A percentile compares a stretch with the other conserved stretches of the same genome.
phyloP scores from a whole-genome alignment of 2,329 filamentous ascomycete species.

The Neonectria faginata region DNA sequence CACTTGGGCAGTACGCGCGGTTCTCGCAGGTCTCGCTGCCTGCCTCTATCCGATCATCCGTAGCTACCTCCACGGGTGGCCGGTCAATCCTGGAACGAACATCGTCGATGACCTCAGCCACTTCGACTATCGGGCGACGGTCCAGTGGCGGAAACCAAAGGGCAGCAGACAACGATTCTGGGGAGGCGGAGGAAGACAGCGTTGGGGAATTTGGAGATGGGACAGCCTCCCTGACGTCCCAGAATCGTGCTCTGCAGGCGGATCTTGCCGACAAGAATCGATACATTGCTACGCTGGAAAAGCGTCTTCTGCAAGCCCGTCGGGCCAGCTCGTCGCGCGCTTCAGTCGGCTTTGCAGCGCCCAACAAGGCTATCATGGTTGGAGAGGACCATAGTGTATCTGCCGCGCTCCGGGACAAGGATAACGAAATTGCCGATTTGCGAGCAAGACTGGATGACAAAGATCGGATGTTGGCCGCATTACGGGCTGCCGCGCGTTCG shows the following conservation, averaged over 20 bases:
- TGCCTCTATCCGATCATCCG: slow-evolving; percentile 75
- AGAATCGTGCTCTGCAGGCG: slow-evolving; percentile 92
- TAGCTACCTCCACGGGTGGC: slow-evolving; percentile 70
- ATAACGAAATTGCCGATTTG: slow-evolving; percentile 92
- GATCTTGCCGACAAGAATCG: slow-evolving; percentile 97
- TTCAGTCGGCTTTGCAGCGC: slow-evolving; percentile 76
- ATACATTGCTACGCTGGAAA: slow-evolving; percentile 94
- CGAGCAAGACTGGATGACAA: slow-evolving; percentile 92
- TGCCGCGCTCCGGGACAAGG: slow-evolving; percentile 84
- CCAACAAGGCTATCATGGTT: slow-evolving; percentile 74
- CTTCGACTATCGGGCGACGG: slow-evolving; percentile 68
- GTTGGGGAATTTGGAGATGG: slow-evolving; percentile 88
- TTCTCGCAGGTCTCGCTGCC: slow-evolving; percentile 69
- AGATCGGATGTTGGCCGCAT: slow-evolving; percentile 89
- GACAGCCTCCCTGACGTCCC: slow-evolving; percentile 82
- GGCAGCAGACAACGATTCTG: slow-evolving; percentile 57
- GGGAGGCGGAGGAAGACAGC: slow-evolving; percentile 74
- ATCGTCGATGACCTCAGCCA: slow-evolving; percentile 74
- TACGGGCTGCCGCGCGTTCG: slow-evolving; percentile 86
- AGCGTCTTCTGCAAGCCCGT: slow-evolving; percentile 88
- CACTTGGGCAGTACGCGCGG: slow-evolving; percentile 71
- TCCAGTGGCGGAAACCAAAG: slow-evolving; percentile 58
- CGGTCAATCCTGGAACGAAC: slow-evolving; percentile 70
- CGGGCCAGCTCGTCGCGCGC: slow-evolving; percentile 90
- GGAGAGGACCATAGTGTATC: slow-evolving; percentile 83